Evolutionary conservation across 2,329 filamentous ascomycete genomes (phyloP).

Genomic region (Penicillium griseofulvum): DNA sequence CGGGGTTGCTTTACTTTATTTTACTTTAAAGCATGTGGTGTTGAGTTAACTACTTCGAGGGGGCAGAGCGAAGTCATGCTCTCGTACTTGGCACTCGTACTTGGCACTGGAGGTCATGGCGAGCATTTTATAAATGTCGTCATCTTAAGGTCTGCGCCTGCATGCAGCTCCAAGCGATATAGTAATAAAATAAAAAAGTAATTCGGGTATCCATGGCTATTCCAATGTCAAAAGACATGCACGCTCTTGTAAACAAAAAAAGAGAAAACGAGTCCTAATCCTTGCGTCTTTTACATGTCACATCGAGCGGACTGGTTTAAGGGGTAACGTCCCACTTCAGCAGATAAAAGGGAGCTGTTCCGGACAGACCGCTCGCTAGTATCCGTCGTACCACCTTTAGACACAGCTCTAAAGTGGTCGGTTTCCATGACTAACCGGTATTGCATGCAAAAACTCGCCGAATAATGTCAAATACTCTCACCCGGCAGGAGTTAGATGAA

Average conservation of each 20-base stretch:
- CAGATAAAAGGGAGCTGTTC: not conserved
- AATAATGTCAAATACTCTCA: not conserved
- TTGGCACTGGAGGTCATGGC: not conserved
- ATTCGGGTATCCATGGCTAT: slow-evolving; percentile 6
- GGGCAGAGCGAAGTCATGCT: not conserved
- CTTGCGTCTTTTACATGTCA: not conserved
- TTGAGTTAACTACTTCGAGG: not conserved
- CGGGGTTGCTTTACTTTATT: not conserved
- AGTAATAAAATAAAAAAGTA: not conserved
- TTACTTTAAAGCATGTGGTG: not conserved
- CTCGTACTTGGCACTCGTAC: no score
- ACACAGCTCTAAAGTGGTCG: no score
- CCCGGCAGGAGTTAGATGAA: not conserved
- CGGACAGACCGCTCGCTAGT: not conserved
- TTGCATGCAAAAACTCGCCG: not conserved
- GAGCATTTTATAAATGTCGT: not conserved
- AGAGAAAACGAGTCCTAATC: not conserved
- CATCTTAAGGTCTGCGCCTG: not conserved
- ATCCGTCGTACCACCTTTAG: not conserved
- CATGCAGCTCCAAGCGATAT: not conserved
- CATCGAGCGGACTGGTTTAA: not conserved
- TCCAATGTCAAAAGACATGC: not conserved
- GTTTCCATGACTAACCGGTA: not conserved
- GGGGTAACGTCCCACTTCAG: not conserved
- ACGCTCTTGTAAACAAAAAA: not conserved